Conservation (phyloP, 352 stramenopile genomes). For the Pythium chondricola region DNA sequence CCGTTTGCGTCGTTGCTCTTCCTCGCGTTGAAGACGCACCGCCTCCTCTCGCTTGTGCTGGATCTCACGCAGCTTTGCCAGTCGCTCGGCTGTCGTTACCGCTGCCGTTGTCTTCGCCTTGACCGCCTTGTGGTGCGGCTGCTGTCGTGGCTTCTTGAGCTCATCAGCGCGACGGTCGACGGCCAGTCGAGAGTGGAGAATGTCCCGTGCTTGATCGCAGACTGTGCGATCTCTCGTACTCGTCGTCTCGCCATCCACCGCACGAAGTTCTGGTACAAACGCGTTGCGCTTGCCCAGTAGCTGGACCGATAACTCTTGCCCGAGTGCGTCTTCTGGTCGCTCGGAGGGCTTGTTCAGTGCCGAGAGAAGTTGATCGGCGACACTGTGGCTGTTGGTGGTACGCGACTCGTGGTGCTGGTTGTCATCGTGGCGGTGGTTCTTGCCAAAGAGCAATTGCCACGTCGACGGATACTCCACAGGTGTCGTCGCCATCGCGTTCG, state of each 20-base stretch:
- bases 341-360: slow-evolving; percentile 26
- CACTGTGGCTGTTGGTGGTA: slow-evolving; percentile 15
- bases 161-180: neutral
- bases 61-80: slow-evolving; percentile 12
- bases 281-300: slow-evolving; percentile 54
- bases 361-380: slow-evolving; percentile 28
- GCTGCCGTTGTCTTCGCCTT: neutral
- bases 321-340: slow-evolving; percentile 26
- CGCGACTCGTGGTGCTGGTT: neutral
- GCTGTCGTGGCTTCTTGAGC: too few species aligned
- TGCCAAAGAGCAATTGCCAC: slow-evolving; percentile 58
- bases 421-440: slow-evolving; percentile 21
- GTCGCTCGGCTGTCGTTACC: slow-evolving; percentile 5
- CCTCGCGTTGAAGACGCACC: neutral
- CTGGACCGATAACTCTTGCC: slow-evolving; percentile 37
- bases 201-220: neutral
- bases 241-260: neutral
- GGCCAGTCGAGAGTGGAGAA: neutral
- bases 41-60: slow-evolving; percentile 5
- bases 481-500: neutral
- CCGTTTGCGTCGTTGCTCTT: neutral
- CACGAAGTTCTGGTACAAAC: slow-evolving; percentile 28
- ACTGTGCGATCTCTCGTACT: neutral
- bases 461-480: slow-evolving; percentile 22
- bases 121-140: too few species aligned